These are phyloP conservation scores for Penicillium sp. DNA, from an alignment of 2,329 filamentous ascomycete genomes.

Conservation along the genomic window DNA sequence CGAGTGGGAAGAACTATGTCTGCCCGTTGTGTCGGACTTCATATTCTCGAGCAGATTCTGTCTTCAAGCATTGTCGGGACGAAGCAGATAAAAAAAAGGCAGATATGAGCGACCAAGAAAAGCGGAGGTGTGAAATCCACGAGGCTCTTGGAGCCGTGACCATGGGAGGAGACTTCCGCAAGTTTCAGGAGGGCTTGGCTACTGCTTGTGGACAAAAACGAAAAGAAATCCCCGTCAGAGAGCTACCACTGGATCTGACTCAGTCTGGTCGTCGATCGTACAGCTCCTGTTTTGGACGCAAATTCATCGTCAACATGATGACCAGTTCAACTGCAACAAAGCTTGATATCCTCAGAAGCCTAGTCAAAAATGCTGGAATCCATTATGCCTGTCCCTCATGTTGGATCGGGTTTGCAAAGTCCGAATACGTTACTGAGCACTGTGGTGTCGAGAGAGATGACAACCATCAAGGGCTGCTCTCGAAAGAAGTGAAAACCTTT, in stretches of 20 bases:
- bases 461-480: no score
- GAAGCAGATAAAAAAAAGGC: background rate
- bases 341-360: background rate
- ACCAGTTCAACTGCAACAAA: background rate
- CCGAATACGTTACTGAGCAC: background rate
- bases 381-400: background rate
- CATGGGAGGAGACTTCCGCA: background rate
- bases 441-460: background rate
- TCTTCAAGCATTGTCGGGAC: background rate
- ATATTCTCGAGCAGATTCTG: background rate
- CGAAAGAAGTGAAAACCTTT: background rate
- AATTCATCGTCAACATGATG: background rate
- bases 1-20: background rate
- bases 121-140: background rate
- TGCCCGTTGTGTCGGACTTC: background rate
- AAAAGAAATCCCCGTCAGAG: background rate
- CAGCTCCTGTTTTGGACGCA: background rate
- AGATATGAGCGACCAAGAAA: background rate
- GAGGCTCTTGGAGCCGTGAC: background rate
- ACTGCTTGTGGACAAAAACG: background rate
- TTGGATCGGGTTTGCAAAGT: background rate
- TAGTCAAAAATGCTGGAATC: background rate
- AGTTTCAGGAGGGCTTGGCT: background rate
- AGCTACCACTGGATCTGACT: background rate
- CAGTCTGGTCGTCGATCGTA: background rate